Evolutionary conservation across 2,329 filamentous ascomycete genomes (phyloP).

Genomic region (Trichoderma sp.): DNA sequence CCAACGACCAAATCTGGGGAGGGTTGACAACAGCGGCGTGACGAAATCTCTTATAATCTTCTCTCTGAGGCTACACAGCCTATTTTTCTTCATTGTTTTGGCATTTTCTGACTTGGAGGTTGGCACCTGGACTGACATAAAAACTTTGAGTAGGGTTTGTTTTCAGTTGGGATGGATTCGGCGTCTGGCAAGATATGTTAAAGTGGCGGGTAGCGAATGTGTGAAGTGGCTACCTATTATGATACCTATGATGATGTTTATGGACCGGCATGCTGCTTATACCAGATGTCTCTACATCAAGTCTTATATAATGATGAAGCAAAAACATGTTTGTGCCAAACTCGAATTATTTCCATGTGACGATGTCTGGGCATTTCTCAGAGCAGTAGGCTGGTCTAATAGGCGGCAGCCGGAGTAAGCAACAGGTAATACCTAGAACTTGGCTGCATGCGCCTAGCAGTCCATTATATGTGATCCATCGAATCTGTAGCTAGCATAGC

Average conservation of each 20-base stretch:
- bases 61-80: constrained; percentile 45
- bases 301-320: not conserved
- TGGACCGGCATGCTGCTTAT: not conserved
- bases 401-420: not conserved
- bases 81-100: not conserved
- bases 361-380: not conserved
- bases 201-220: not conserved
- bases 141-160: not conserved
- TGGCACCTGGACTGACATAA: not conserved
- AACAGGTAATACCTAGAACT: not conserved
- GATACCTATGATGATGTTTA: not conserved
- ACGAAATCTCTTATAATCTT: constrained; percentile 51
- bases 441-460: not conserved
- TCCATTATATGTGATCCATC: not conserved
- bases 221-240: not conserved
- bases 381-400: not conserved
- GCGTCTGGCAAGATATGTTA: not conserved
- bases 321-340: not conserved
- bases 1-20: constrained; percentile 33
- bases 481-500: not conserved
- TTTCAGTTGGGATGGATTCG: not conserved
- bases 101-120: not conserved
- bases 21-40: constrained; percentile 38
- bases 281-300: not conserved
- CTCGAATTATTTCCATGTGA: not conserved